Evolutionary conservation across 495 filamentous ascomycete species (phyloP), one percentile per base, ranked within the genome.

Genomic region (Xylaria telfairii): DNA sequence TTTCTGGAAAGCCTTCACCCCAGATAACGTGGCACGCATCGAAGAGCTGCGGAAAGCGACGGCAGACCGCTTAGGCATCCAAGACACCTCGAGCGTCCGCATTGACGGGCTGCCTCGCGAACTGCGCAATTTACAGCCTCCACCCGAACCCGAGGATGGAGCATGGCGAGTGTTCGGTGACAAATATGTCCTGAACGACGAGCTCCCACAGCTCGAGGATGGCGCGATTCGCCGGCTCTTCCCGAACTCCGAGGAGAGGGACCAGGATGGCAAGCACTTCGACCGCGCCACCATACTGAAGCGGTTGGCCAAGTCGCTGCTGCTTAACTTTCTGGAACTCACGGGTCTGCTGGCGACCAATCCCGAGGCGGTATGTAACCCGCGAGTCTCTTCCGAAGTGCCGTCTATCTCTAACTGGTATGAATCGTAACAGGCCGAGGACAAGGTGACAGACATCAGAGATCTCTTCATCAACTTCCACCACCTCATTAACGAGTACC

Each of bases 401-500:
- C n/a, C 34, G 34, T 15, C 8, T 61, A 0, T 12, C 34, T 57
- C 68, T 65, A 28, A 73, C 66, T 71, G 54, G 74, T 49, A 19
- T 17, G 19, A 59, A 63, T 32, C 49, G 30, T 10, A 51, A 39
- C 41, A 82, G 79, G 85, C 81, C 59, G 80, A 84, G 26, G 85
- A 90, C 21, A 95, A 95, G 75, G 85, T 94, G 34, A 81, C 88
- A 3, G 90, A 97, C 74, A 73, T 99, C n/a, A 85, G 89, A 73
- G 92, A 89, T 30, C 74, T 98, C 4, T 90, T 95, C 68, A 89
- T 93, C 75, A 97, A 98, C 80, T 91, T 94, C 65, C 93, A 98
- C 78, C 92, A 94, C 71, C 86, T 95, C 24, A 87, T 98, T 60
- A 99, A 99, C 78, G 90, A 96, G 69, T 98, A 98, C 79, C 90